phyloP scores from a whole-genome alignment of 108 stramenopile species.

The Pseudonitzschia pungens region DNA sequence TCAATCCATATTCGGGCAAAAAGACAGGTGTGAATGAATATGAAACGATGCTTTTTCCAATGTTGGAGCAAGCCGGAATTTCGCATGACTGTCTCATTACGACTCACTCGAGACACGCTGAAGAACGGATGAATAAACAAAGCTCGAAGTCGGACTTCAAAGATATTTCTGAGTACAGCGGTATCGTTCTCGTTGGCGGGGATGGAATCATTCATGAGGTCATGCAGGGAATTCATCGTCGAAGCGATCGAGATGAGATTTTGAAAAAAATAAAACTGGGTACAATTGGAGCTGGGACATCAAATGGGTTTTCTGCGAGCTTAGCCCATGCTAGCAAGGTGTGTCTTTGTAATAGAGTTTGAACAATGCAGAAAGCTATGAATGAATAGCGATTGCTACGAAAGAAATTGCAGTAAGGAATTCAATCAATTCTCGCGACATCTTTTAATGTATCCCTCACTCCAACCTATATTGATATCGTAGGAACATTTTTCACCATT shows the following conservation, averaged over 20 bases:
- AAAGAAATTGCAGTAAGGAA: background rate
- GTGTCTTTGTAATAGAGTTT: slow-evolving; percentile 3
- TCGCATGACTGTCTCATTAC: slow-evolving; percentile 62
- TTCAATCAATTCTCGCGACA: background rate
- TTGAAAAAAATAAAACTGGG: slow-evolving; percentile 60
- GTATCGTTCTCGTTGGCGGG: slow-evolving; percentile 76
- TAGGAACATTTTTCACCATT: slow-evolving; percentile 46
- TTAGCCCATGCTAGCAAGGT: slow-evolving; percentile 49
- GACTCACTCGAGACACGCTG: slow-evolving; percentile 55
- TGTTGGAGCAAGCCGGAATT: slow-evolving; percentile 74
- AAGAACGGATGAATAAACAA: slow-evolving; percentile 56
- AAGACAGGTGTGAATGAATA: slow-evolving; percentile 45
- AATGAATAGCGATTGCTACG: background rate
- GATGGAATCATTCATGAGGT: slow-evolving; percentile 86
- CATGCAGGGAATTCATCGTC: slow-evolving; percentile 63
- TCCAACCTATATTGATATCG: background rate
- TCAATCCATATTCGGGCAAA: slow-evolving; percentile 82
- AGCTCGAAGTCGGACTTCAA: slow-evolving; percentile 26
- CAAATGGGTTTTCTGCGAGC: slow-evolving; percentile 82
- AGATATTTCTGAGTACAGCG: slow-evolving; percentile 67
- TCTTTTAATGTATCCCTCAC: background rate
- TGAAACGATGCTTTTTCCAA: slow-evolving; percentile 52
- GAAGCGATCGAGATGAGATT: slow-evolving; percentile 45
- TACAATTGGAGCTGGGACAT: slow-evolving; percentile 77
- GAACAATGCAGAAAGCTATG: background rate